Evolutionary conservation across 768 basidiomycete species (phyloP).

Genomic region (Suillus luteus): DNA sequence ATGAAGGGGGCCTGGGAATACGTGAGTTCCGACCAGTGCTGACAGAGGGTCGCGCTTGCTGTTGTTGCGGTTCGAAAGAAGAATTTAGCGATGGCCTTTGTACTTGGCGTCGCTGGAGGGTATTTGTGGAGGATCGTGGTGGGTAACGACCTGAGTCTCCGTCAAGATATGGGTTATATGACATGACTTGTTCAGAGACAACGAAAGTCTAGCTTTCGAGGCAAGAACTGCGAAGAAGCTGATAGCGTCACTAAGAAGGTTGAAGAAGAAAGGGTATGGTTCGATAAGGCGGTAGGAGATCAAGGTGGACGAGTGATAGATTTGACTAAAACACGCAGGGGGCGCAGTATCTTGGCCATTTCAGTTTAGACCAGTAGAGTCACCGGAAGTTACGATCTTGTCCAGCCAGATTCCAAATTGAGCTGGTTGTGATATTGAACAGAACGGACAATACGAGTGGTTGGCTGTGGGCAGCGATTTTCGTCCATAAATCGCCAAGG

Average conservation of each 20-base stretch:
- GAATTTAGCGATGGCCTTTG: constrained; percentile 2
- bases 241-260: neutral
- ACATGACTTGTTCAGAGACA: neutral
- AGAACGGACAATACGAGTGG: neutral
- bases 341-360: neutral
- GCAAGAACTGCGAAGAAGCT: neutral
- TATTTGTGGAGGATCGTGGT: neutral
- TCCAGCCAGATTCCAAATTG: neutral
- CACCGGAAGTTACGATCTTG: neutral
- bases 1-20: neutral
- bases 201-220: neutral
- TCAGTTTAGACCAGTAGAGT: neutral
- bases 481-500: neutral
- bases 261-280: neutral
- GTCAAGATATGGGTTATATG: neutral
- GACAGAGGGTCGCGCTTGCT: neutral
- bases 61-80: neutral
- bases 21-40: neutral
- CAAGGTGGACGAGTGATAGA: neutral
- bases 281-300: neutral
- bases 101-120: constrained; percentile 1
- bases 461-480: neutral
- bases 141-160: constrained; percentile 1
- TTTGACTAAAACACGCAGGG: neutral
- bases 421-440: neutral